These are phyloP conservation scores for Vitis hybrid DNA, from an alignment of 177 flowering plant species.

Conservation along the genomic window DNA sequence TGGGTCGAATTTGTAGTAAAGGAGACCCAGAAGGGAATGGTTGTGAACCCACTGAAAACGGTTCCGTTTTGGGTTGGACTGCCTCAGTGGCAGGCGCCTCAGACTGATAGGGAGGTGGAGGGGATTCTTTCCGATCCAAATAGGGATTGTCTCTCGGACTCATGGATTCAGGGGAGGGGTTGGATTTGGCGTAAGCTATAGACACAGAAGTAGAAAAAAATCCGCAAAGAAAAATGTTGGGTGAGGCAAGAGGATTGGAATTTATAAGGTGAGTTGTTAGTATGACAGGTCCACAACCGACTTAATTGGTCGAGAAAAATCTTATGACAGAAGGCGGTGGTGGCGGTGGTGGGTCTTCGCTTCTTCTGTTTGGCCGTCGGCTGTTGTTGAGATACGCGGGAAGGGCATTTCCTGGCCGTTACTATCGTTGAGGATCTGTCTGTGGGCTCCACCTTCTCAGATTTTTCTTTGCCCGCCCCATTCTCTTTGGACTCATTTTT, in stretches of 20 bases:
- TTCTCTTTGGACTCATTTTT: conserved; percentile 12
- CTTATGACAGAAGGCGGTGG: conserved; percentile 15
- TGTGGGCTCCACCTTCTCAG: background rate
- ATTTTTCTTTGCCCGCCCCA: conserved; percentile 1
- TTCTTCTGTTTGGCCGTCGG: background rate
- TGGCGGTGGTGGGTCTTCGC: background rate
- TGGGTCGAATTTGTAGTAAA: background rate
- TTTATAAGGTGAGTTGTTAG: background rate
- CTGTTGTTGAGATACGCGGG: conserved; percentile 4
- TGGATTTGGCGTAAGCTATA: too few species aligned
- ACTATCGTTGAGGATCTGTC: background rate
- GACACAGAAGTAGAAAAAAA: background rate
- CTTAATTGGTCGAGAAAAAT: conserved; percentile 18
- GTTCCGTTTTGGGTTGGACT: conserved; percentile 1
- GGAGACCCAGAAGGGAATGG: conserved; percentile 14
- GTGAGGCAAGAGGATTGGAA: background rate
- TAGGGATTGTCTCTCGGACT: conserved; percentile 9
- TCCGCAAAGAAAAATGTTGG: background rate
- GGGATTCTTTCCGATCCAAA: background rate
- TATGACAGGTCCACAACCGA: conserved; percentile 3
- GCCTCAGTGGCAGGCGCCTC: background rate
- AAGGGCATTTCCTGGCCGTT: conserved; percentile 20
- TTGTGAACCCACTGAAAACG: background rate
- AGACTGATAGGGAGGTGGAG: conserved; percentile 1
- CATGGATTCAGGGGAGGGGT: conserved; percentile 6